Evolutionary conservation across 495 filamentous ascomycete genomes (phyloP), one percentile per base, ranked within the genome.

Genomic region (Penicillium cataractarum): DNA sequence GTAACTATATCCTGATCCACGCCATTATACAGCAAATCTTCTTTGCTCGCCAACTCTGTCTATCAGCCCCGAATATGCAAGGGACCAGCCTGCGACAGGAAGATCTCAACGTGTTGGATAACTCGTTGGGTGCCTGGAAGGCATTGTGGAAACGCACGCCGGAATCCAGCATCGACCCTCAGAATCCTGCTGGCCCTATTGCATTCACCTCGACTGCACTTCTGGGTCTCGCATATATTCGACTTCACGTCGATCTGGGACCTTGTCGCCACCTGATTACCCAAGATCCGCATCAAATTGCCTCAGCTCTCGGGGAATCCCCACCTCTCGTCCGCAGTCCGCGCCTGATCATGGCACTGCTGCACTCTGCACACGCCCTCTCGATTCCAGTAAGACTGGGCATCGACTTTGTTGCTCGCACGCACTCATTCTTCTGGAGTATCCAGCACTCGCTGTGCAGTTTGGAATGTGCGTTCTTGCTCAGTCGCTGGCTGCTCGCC

Each of bases 361-460:
- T 84, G 2, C 82, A 84, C 60, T 81, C 82, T 19, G 80, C 80
- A 1, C 83, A 85, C 48, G 82, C 82, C 33, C 74, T 85, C 15
- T 84, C 82, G 17, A 81, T 84, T 39, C 82, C 82, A 0, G 82
- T 84, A 7, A 76, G 81, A 57, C 74, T 85, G 7, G 83, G 83
- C 1, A 80, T 85, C 39, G 75, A 80, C 48, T 82, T 83, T 44
- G 82, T 84, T 46, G 82, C 83, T 5, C 72, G 75, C 40, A 82
- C 79, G 9, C 80, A 84, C 60, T 83, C 81, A 1, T 82, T 84
- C 53, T 81, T 84, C 65, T 85, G 82, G 83, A 80, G 78, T 32
- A 82, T 85, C 35, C 80, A 85, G 64, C 82, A 85, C 63, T 83
- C 83, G 0, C 74, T 85, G 27, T 84, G 82, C 65, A 82, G 80